phyloP scores from a whole-genome alignment of 1,139 yeast species.

The Kodamaea sp. region DNA sequence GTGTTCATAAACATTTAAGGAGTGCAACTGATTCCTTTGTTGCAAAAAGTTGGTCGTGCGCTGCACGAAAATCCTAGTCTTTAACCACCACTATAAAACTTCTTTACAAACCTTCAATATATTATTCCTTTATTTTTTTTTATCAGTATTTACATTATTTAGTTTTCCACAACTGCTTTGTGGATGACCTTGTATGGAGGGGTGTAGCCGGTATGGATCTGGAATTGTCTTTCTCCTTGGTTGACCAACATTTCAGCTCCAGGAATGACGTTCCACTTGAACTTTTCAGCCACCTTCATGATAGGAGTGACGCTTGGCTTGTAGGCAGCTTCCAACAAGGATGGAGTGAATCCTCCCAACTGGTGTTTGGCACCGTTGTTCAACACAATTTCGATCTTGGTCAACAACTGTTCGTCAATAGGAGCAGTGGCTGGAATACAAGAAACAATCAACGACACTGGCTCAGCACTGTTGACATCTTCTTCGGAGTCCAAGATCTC shows the following conservation, averaged over 20 bases:
- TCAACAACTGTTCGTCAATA: slow-evolving; percentile 53
- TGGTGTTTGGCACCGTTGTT: slow-evolving; percentile 32
- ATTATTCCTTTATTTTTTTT: background rate
- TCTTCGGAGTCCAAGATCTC: slow-evolving; percentile 55
- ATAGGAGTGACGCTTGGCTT: slow-evolving; percentile 84
- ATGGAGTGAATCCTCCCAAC: slow-evolving; percentile 44
- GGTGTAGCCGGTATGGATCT: slow-evolving; percentile 68
- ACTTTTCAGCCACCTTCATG: slow-evolving; percentile 72
- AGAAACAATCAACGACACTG: slow-evolving; percentile 68
- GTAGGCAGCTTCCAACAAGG: slow-evolving; percentile 88
- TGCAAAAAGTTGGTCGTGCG: too few species aligned
- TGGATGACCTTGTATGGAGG: slow-evolving; percentile 65
- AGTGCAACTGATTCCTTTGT: too few species aligned
- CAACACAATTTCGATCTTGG: slow-evolving; percentile 50
- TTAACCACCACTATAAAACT: too few species aligned
- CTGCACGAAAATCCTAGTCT: too few species aligned
- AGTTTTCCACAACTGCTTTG: slow-evolving; percentile 48
- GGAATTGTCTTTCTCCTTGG: slow-evolving; percentile 89
- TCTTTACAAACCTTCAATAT: too few species aligned
- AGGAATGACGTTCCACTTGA: slow-evolving; percentile 71
- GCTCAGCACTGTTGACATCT: slow-evolving; percentile 40
- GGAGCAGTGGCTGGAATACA: slow-evolving; percentile 90
- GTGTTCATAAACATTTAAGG: too few species aligned
- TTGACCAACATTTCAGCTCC: slow-evolving; percentile 91
- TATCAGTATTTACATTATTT: slow-evolving; percentile 2